Base-by-base conservation (phyloP, 805 yeast species). In the Hemisphaericaspora nanyangensis region DNA sequence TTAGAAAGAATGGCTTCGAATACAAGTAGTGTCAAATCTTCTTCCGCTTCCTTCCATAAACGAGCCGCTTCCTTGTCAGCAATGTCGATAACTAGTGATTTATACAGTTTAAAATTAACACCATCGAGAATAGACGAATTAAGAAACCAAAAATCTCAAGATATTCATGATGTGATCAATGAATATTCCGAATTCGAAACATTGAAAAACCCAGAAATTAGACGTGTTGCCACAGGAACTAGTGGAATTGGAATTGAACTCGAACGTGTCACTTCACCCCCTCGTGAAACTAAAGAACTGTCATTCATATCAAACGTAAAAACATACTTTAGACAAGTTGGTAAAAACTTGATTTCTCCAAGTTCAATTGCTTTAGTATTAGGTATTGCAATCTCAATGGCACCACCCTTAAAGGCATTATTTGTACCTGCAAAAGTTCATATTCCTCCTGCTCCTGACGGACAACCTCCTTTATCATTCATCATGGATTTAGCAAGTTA, bases 381-480 rank as follows among this genome's bases (percentile, higher is more conserved):
- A 0, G 72, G 91, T 1, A 63, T 90, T 18, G 65, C 74, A 1
- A 68, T 87, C 17, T 76, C 91, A 4, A 80, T 91, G 85, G 72
- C 91, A n/a, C 96, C 96, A 1, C 91, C 96, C 75, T 64, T 85
- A 2, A 79, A 82, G 44, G 82, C 88, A 0, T 65, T 73, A 6
- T 73, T 73, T 48, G 69, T 69, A 5, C 33, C 39, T 8, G 45
- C 57, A 4, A 33, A 33, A 2, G 51, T 56, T 36, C 60, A 72
- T 44, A 72, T 89, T 20, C 83, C 76, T 6, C 51, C 74, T 36
- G 97, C 97, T 0, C 98, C 98, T 0, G 98, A 91, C 59, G 69
- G 72, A 1, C 68, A 71, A 40, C 97, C 97, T 0, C 90, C 95
- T 0, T 67, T 91, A 22, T 87, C 87, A 26, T 90, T 90, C 47